These are phyloP conservation scores for Penicillium verrucosum DNA, from an alignment of 2,329 filamentous ascomycete genomes.

Conservation along the genomic window DNA sequence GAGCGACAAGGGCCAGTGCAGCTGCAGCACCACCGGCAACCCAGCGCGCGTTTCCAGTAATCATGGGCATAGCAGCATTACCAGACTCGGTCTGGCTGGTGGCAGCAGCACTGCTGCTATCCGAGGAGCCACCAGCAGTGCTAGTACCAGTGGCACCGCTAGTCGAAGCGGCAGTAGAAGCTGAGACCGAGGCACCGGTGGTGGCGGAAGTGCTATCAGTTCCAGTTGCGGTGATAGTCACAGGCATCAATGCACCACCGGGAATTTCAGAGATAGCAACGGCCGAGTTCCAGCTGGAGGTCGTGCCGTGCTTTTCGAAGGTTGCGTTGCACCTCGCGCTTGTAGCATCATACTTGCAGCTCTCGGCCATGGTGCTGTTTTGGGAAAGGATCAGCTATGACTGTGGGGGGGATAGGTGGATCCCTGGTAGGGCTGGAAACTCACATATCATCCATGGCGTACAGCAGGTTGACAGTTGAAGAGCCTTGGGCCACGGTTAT, in stretches of 20 bases:
- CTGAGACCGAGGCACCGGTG: constrained; percentile 7
- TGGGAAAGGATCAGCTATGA: constrained; percentile 1
- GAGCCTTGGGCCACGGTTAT: neutral
- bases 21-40: constrained; percentile 17
- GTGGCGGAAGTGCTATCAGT: neutral
- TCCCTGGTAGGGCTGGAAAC: neutral
- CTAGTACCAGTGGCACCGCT: neutral
- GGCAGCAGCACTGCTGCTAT: constrained; percentile 3
- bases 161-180: constrained; percentile 4
- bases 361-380: neutral
- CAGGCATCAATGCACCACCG: constrained; percentile 2
- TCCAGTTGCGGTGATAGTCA: constrained; percentile 3
- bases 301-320: neutral
- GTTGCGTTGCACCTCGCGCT: neutral
- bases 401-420: neutral
- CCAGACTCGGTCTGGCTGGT: constrained; percentile 5
- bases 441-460: neutral
- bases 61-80: constrained; percentile 18
- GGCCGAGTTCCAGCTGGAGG: neutral
- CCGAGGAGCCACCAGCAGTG: neutral
- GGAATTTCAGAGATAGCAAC: neutral
- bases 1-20: constrained; percentile 1
- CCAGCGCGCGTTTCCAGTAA: constrained; percentile 15
- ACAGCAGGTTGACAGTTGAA: neutral
- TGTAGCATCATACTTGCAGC: neutral